These are phyloP conservation scores for Coniochaeta hoffmannii DNA, from an alignment of 2,329 filamentous ascomycete genomes.

Conservation along the genomic window DNA sequence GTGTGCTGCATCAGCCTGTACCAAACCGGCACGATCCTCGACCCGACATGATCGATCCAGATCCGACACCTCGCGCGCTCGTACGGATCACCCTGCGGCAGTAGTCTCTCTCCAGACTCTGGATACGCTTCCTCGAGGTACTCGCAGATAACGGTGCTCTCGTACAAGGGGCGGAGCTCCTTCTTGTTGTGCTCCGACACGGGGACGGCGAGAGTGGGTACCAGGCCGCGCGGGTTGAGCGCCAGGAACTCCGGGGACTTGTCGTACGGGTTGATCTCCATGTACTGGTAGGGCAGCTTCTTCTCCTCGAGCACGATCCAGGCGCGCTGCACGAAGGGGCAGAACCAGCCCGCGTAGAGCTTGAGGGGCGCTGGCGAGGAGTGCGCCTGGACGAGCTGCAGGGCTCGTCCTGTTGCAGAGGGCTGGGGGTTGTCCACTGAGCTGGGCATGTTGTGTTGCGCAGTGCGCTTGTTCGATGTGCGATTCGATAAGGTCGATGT, in stretches of 20 bases:
- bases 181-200: slow-evolving; percentile 16
- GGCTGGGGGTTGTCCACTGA: slow-evolving; percentile 38
- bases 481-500: background rate
- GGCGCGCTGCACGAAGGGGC: slow-evolving; percentile 59
- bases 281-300: slow-evolving; percentile 64
- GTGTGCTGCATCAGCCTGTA: slow-evolving; percentile 56
- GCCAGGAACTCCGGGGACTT: slow-evolving; percentile 61
- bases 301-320: slow-evolving; percentile 73
- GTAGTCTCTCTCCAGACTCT: slow-evolving; percentile 32
- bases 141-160: slow-evolving; percentile 66
- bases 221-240: slow-evolving; percentile 68
- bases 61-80: slow-evolving; percentile 57
- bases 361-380: slow-evolving; percentile 45
- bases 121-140: slow-evolving; percentile 68
- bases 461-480: background rate
- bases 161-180: slow-evolving; percentile 55
- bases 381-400: slow-evolving; percentile 37
- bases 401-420: slow-evolving; percentile 41
- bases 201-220: slow-evolving; percentile 59
- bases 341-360: slow-evolving; percentile 72
- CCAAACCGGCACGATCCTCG: slow-evolving; percentile 60
- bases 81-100: slow-evolving; percentile 53
- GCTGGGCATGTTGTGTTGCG: background rate
- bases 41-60: slow-evolving; percentile 67
- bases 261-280: slow-evolving; percentile 72